Base-by-base conservation (phyloP, 805 yeast species). In the Pichia cephalocereana region DNA sequence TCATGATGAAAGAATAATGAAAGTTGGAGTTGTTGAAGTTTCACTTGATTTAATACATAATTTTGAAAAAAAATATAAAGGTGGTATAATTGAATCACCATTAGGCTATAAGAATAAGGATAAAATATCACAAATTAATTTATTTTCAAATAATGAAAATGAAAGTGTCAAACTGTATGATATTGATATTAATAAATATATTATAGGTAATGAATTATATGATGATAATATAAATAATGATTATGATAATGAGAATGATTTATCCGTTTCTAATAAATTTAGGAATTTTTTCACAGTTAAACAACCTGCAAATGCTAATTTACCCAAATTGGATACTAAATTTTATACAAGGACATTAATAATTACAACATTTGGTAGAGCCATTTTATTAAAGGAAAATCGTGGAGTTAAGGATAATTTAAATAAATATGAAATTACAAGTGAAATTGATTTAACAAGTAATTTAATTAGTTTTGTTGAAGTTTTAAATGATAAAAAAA, bases 321-420 rank as follows among this genome's bases (percentile, higher is more conserved):
- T 14, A 30, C 38, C 46, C 10, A 30, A 36, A 10, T 19, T 49
- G 17, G 65, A 58, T 30, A 60, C 57, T 4, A 39, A 41, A 67
- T 68, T 46, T 62, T 70, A 57, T 47, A 68, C 70, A 10, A 73
- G 86, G 52, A 72, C 82, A 1, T 55, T 82, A 50, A 54, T 83
- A 14, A 66, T 82, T 0, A 84, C 90, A 2, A 70, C 79, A 1
- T 73, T 73, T 58, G 91, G 89, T 1, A 68, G 90, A 43, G 79
- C 76, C 0, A 62, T 85, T 50, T 58, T 83, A 1, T 77, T 84
- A 51, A 64, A 73, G 32, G 68, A 64, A 40, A 74, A 68, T 47
- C 57, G 56, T 37, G 63, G 60, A 23, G 41, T 40, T 30, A 38
- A 38, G 26, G 48, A 65, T 11, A 64, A 62, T 10, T 64, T 67